Base-by-base conservation (phyloP, 495 filamentous ascomycete species). In the Annulohypoxylon bovei region DNA sequence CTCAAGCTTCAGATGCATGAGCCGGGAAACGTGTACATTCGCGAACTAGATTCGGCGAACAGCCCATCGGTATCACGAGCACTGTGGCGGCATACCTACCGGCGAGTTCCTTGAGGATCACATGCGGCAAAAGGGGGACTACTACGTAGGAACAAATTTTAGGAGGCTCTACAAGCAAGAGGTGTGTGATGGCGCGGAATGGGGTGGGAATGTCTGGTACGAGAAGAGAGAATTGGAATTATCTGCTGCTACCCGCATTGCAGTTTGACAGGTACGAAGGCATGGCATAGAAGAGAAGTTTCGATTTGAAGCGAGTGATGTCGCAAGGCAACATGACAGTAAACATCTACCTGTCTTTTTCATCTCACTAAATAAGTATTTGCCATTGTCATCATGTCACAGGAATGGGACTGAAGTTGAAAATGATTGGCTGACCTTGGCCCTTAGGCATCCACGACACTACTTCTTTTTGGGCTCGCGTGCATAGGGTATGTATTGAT, bases 371-470 rank as follows among this genome's bases (percentile, higher is more conserved):
- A 68, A 61, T 57, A 52, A 27, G 60, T 55, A 72, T 67, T 68
- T 65, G 61, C 33, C 62, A 73, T 62, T 67, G 67, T 67, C 71
- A 70, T 73, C 70, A 70, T 73, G 71, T 70, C 62, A 67, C 66
- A 73, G 50, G 71, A 62, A 58, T 57, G 57, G 52, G 53, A 49
- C 39, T 35, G 20, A 63, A 59, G 57, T 9, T 54, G 56, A 32
- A 27, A 57, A 16, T 72, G 72, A 72, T 72, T 75, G 72, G 69
- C 58, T 59, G 60, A 68, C 47, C 20, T 32, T 30, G 16, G 27
- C 42, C 37, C 64, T 77, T 71, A 71, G 76, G 76, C 76, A 77
- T 60, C 73, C 69, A 77, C 58, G 55, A 62, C 47, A 49, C 55
- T 47, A 22, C 44, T 47, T 22, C 44, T 65, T 50, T 70, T 77